phyloP scores from a whole-genome alignment of 495 filamentous ascomycete species.

The Neurospora tetraspora region DNA sequence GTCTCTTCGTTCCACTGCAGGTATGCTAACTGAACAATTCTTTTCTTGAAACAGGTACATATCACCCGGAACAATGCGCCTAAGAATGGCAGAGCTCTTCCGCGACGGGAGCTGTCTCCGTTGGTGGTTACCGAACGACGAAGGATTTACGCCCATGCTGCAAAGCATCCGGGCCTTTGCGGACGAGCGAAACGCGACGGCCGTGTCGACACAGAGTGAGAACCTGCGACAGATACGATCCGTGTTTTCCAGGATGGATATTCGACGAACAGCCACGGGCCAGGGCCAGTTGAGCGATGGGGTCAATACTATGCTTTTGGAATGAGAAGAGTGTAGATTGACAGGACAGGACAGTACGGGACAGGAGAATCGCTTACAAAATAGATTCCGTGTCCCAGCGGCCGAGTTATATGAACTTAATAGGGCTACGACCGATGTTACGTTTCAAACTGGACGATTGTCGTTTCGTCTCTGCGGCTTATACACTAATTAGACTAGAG shows the following conservation, averaged over 20 bases:
- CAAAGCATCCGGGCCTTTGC: conserved; percentile 68
- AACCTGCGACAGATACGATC: conserved; percentile 67
- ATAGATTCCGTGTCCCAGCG: not conserved
- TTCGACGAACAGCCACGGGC: conserved; percentile 6
- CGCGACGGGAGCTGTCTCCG: conserved; percentile 53
- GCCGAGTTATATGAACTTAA: not conserved
- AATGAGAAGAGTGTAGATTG: not conserved
- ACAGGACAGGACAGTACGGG: not conserved
- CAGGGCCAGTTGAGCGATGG: not conserved
- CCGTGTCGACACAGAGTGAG: conserved; percentile 52
- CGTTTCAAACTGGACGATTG: not conserved
- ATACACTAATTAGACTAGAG: not conserved
- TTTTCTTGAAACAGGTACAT: conserved; percentile 54
- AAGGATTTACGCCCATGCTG: conserved; percentile 59
- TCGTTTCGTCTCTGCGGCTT: not conserved
- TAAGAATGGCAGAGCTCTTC: conserved; percentile 63
- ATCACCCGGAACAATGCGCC: conserved; percentile 63
- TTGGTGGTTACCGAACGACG: conserved; percentile 85
- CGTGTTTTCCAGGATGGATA: conserved; percentile 48
- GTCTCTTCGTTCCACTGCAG: not conserved
- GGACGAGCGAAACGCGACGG: conserved; percentile 55
- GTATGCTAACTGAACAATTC: not conserved
- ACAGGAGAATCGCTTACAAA: not conserved
- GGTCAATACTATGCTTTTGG: not conserved
- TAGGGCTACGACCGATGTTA: not conserved